Evolutionary conservation across 805 yeast species (phyloP).

Genomic region (Tetrapisispora taiwanensis): DNA sequence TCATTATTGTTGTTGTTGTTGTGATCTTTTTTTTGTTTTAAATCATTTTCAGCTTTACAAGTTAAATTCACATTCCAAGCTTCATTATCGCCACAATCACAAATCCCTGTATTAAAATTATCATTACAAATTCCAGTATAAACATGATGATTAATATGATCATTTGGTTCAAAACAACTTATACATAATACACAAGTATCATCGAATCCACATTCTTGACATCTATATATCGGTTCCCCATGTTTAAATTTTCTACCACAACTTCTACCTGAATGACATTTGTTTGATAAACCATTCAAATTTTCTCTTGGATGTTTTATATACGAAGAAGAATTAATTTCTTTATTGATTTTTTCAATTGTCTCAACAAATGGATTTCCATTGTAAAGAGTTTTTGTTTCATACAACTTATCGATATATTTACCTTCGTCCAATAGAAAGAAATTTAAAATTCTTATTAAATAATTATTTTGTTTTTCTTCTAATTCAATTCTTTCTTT

Average conservation of each 20-base stretch:
- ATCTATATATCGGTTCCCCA: conserved; percentile 62
- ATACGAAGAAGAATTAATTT: background rate
- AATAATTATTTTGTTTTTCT: background rate
- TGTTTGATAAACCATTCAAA: conserved; percentile 3
- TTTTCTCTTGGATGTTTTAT: background rate
- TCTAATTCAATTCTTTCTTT: conserved; percentile 3
- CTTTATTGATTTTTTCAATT: background rate
- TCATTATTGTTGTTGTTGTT: conserved; percentile 2
- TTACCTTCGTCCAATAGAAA: conserved; percentile 33
- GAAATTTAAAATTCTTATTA: conserved; percentile 26
- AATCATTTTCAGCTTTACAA: conserved; percentile 35
- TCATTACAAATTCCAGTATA: conserved; percentile 40
- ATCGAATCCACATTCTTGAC: conserved; percentile 69
- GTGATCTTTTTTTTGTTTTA: background rate
- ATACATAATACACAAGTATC: conserved; percentile 70
- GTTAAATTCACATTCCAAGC: conserved; percentile 47
- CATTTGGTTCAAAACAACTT: conserved; percentile 58
- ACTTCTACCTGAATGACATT: conserved; percentile 47
- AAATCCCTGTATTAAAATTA: conserved; percentile 45
- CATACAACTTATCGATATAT: conserved; percentile 27
- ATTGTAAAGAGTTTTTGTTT: conserved; percentile 6
- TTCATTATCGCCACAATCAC: conserved; percentile 65
- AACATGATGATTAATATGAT: conserved; percentile 60
- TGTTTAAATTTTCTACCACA: conserved; percentile 55
- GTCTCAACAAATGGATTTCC: background rate